Evolutionary conservation across 805 yeast species (phyloP).

Genomic region (Isabelozyma pseudorhagii): DNA sequence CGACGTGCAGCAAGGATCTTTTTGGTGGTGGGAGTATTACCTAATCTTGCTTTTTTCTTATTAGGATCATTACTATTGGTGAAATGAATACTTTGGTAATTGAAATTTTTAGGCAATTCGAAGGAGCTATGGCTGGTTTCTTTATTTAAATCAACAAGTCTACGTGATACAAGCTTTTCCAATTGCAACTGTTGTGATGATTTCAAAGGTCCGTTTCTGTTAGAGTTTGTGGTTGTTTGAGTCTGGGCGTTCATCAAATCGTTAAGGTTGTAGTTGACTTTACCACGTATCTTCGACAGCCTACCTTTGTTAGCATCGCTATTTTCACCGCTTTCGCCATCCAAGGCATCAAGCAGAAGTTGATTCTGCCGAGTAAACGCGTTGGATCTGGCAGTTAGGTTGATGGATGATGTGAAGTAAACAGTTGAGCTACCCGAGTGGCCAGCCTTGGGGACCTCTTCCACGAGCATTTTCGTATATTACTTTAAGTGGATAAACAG

Average conservation of each 20-base stretch:
- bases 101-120: slow-evolving; percentile 41
- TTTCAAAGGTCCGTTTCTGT: slow-evolving; percentile 23
- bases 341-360: slow-evolving; percentile 1
- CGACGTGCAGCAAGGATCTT: slow-evolving; percentile 39
- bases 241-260: slow-evolving; percentile 42
- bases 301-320: slow-evolving; percentile 13
- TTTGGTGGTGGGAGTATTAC: slow-evolving; percentile 44
- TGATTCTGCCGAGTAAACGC: slow-evolving; percentile 8
- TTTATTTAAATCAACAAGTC: slow-evolving; percentile 32
- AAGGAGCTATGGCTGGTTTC: slow-evolving; percentile 29
- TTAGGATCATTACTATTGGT: slow-evolving; percentile 14
- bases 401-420: slow-evolving; percentile 40
- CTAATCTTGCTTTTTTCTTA: slow-evolving; percentile 28
- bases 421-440: slow-evolving; percentile 32
- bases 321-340: slow-evolving; percentile 14
- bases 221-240: slow-evolving; percentile 21
- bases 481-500: not conserved
- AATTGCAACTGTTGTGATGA: slow-evolving; percentile 41
- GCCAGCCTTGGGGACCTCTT: slow-evolving; percentile 36
- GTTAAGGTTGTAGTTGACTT: slow-evolving; percentile 43
- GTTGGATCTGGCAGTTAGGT: slow-evolving; percentile 38
- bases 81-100: slow-evolving; percentile 28
- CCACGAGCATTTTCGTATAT: slow-evolving; percentile 33
- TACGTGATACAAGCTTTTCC: slow-evolving; percentile 34
- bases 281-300: slow-evolving; percentile 28